Evolutionary conservation across 2,329 filamentous ascomycete species (phyloP), one percentile per base, ranked within the genome.

Genomic region (Hymenoscyphus infarciens): DNA sequence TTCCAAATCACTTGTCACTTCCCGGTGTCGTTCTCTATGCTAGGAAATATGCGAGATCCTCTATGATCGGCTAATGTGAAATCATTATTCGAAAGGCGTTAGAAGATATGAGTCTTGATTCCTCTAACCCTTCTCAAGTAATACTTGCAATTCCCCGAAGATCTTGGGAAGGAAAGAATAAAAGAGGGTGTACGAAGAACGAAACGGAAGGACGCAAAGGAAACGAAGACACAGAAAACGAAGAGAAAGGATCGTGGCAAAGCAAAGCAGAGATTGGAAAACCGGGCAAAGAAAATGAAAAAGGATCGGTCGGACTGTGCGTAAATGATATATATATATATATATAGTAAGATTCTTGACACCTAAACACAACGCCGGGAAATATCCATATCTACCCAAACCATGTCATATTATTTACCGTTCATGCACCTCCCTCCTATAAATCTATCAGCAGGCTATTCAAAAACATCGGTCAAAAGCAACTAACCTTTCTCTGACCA

Each of bases 401-500:
- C 45, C 19, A 52, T 11, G 19, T 22, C n/a, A 52, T 15, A 25
- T 52, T 25, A 52, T 52, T 25, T 25, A 52, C 11, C 45, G 13
- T 58, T 59, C 57, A 65, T 27, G 63, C 63, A 38, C 53, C 58
- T 49, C 61, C 63, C 61, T 63, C 61, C 63, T 65, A 57, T 55
- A 27, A 5, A 27, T 16, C 3, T 10, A 53, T 59, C 60, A 61
- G 52, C 25, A 56, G 27, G 11, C 10, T 11, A 38, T 25, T 13
- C 45, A 16, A 10, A 42, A 35, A 10, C 27, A 39, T 11, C 3
- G n/a, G 16, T 27, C 1, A 1, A 11, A 35, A n/a, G 39, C 13
- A 61, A 57, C 68, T 55, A 66, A 72, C 72, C 69, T 71, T 71
- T 68, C 72, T 68, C 65, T 74, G 72, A 1, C 72, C 72, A 68